phyloP scores from a whole-genome alignment of 108 stramenopile genomes.

The Pseudonitzschia delicatissima region DNA sequence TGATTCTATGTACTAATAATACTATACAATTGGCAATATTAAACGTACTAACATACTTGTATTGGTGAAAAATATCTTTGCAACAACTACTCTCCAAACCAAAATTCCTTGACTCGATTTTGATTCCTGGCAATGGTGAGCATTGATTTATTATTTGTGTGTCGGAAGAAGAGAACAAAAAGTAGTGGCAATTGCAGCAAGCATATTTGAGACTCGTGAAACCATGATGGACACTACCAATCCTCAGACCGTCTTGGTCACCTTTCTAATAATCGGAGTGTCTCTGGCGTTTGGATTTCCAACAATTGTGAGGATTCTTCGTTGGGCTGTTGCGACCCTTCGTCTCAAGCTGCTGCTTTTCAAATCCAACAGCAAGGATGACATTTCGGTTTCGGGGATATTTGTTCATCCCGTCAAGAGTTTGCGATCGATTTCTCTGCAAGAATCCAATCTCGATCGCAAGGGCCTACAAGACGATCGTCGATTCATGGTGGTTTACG shows the following conservation, averaged over 20 bases:
- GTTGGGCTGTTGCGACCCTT: background rate
- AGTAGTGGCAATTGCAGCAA: no score
- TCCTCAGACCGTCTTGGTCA: background rate
- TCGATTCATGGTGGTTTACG: conserved; percentile 69
- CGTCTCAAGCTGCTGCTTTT: background rate
- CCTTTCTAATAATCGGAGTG: background rate
- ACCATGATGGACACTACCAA: no score
- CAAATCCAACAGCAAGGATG: background rate
- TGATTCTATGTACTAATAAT: no score
- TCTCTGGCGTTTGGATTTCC: background rate
- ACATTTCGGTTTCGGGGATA: conserved; percentile 25
- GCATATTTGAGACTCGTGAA: no score
- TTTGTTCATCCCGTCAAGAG: conserved; percentile 69
- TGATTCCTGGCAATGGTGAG: no score
- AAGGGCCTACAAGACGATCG: conserved; percentile 64
- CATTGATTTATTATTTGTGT: no score
- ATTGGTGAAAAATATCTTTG: no score
- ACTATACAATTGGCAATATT: no score
- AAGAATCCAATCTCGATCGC: conserved; percentile 40
- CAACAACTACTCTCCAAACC: no score
- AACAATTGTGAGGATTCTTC: background rate
- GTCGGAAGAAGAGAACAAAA: no score
- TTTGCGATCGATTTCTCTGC: conserved; percentile 52
- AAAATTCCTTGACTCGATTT: no score
- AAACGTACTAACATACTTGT: no score